These are phyloP conservation scores for Eudorina sp. DNA, from an alignment of 139 green algal species.

Conservation along the genomic window DNA sequence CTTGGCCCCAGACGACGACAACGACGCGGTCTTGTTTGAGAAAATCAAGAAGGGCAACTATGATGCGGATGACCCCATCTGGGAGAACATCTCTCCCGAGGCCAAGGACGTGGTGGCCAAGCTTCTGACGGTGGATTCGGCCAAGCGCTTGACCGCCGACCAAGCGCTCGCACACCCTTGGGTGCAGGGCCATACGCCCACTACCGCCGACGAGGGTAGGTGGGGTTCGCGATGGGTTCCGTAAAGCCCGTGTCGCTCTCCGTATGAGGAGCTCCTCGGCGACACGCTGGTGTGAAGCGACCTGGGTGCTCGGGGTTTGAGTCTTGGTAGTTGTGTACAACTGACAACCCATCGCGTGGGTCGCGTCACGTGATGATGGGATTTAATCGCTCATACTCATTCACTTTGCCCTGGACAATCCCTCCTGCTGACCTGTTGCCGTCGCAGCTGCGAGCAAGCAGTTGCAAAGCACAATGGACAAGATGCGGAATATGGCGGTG, in stretches of 20 bases:
- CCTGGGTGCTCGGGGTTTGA: too few species aligned
- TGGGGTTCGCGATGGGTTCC: too few species aligned
- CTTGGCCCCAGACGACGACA: constrained; percentile 85
- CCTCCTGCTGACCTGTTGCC: too few species aligned
- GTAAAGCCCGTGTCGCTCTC: too few species aligned
- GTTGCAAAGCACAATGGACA: constrained; percentile 67
- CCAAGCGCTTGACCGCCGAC: constrained; percentile 76
- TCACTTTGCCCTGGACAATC: too few species aligned
- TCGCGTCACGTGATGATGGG: too few species aligned
- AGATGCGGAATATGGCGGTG: constrained; percentile 71
- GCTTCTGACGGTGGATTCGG: constrained; percentile 80
- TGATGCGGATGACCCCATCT: constrained; percentile 86
- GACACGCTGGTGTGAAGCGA: too few species aligned
- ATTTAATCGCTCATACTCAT: too few species aligned
- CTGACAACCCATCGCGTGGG: too few species aligned
- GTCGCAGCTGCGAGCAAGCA: constrained; percentile 60
- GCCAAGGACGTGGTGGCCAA: constrained; percentile 81
- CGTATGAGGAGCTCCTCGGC: too few species aligned
- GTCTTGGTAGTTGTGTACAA: too few species aligned
- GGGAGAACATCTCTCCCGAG: constrained; percentile 76
- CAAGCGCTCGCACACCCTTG: constrained; percentile 84
- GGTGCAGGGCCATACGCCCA: constrained; percentile 63
- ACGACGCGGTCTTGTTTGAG: constrained; percentile 84
- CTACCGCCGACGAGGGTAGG: constrained; percentile 44
- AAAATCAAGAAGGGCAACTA: constrained; percentile 87